Conservation (phyloP, 2,329 filamentous ascomycete genomes). For the Madurella mycetomatis region DNA sequence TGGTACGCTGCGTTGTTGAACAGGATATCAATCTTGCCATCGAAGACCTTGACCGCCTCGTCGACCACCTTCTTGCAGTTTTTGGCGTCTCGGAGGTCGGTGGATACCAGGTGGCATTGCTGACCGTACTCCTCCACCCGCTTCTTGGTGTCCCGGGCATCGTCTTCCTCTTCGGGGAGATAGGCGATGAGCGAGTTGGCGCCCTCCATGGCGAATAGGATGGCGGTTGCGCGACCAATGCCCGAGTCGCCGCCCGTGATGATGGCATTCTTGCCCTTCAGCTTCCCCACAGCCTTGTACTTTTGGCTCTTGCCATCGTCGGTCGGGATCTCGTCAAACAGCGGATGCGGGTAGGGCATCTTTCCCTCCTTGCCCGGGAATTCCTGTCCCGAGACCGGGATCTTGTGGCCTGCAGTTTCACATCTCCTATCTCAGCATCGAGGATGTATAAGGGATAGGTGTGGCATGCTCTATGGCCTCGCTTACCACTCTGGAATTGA, state of each 20-base stretch:
- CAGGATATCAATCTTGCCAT: constrained; percentile 63
- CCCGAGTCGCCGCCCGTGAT: constrained; percentile 80
- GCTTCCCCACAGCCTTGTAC: constrained; percentile 72
- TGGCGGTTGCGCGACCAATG: constrained; percentile 70
- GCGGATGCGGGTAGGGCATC: constrained; percentile 53
- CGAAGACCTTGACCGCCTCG: constrained; percentile 60
- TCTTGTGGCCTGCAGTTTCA: constrained; percentile 31
- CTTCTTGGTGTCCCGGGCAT: constrained; percentile 70
- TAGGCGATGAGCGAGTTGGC: constrained; percentile 70
- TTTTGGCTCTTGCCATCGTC: constrained; percentile 62
- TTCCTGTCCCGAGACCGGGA: constrained; percentile 38
- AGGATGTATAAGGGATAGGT: neutral
- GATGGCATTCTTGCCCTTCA: constrained; percentile 68
- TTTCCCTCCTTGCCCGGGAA: constrained; percentile 42
- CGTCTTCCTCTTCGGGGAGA: constrained; percentile 68
- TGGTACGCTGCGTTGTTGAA: constrained; percentile 73
- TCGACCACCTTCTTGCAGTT: constrained; percentile 69
- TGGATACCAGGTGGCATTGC: constrained; percentile 59
- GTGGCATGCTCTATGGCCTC: neutral
- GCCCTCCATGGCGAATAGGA: constrained; percentile 78
- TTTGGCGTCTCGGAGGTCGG: constrained; percentile 60
- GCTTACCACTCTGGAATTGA: constrained; percentile 35
- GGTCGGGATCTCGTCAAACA: constrained; percentile 62
- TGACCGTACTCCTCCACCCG: constrained; percentile 62
- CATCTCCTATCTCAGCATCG: neutral